phyloP scores from a whole-genome alignment of 805 yeast genomes.

The Vanderwaltozyma verrucispora region DNA sequence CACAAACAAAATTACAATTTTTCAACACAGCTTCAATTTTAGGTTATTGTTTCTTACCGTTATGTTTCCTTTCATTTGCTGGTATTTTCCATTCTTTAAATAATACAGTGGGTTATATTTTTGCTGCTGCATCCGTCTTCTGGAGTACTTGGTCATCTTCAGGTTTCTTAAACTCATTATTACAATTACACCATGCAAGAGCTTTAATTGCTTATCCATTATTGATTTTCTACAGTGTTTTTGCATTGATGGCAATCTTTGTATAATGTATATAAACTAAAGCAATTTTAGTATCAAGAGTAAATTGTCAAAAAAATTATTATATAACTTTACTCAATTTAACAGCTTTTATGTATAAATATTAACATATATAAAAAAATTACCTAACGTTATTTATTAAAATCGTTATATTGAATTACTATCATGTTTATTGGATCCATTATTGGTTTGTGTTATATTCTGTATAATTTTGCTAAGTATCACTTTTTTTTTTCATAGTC shows the following conservation, averaged over 20 bases:
- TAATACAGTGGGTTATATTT: constrained; percentile 58
- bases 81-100: constrained; percentile 72
- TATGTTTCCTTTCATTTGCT: constrained; percentile 48
- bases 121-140: constrained; percentile 55
- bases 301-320: no score
- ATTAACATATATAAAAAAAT: no score
- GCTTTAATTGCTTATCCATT: constrained; percentile 89
- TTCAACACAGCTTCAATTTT: constrained; percentile 78
- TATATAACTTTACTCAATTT: no score
- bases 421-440: no score
- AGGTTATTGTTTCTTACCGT: constrained; percentile 88
- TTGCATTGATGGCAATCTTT: constrained; percentile 93
- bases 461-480: no score
- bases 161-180: constrained; percentile 80
- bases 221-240: constrained; percentile 82
- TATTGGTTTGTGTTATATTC: no score
- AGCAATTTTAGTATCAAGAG: no score
- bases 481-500: no score
- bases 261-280: constrained; percentile 29
- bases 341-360: no score
- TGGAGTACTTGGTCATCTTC: constrained; percentile 95
- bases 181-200: constrained; percentile 77
- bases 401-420: no score
- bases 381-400: no score
- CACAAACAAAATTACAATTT: constrained; percentile 32